Base-by-base conservation (phyloP, 805 yeast genomes). In the Yamadazyma philogaea region DNA sequence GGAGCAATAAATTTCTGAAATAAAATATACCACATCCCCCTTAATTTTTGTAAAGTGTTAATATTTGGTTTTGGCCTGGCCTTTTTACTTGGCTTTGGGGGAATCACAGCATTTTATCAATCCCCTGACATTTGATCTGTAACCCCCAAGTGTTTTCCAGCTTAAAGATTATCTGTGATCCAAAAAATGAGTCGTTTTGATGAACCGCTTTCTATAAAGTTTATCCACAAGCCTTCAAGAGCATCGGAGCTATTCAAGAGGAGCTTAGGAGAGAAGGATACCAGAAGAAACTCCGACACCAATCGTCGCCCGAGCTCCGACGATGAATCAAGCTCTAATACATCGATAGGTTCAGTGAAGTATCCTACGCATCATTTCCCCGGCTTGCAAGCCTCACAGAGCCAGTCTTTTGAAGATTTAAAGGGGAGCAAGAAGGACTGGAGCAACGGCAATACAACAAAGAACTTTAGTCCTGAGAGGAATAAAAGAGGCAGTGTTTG, bases 211-310 rank as follows among this genome's bases (percentile, higher is more conserved):
- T 64, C 70, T 3, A 53, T 69, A 55, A 57, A 59, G 38, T 60
- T 66, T 45, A 60, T 68, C 47, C 72, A 68, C 46, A 66, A 63
- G 44, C 75, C 75, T 11, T 51, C 63, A 19, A 48, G 74, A 31
- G 57, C 72, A 4, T 46, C 48, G 7, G 62, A 56, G 34, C 54
- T 61, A 39, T 57, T 67, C 30, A 55, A 57, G 10, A 30, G 40
- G 17, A 37, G 31, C 12, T 15, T 28, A 20, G 45, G 45, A 3
- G 45, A 42, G 7, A 52, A 18, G 17, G 35, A 41, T 3, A 41
- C 44, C 2, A 28, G 39, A 27, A n/a, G 43, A 19, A 40, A 40
- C 28, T 21, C 32, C 5, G 39, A 40, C 20, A 19, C 43, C n/a
- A 40, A 40, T 16, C 37, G 33, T 22, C 12, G 30, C 17, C 15